Percentiles rank a stretch among this genome's conserved stretches.
These are phyloP conservation scores for Penicillium tannophilum DNA, from an alignment of 495 filamentous ascomycete genomes.

Conservation along the genomic window DNA sequence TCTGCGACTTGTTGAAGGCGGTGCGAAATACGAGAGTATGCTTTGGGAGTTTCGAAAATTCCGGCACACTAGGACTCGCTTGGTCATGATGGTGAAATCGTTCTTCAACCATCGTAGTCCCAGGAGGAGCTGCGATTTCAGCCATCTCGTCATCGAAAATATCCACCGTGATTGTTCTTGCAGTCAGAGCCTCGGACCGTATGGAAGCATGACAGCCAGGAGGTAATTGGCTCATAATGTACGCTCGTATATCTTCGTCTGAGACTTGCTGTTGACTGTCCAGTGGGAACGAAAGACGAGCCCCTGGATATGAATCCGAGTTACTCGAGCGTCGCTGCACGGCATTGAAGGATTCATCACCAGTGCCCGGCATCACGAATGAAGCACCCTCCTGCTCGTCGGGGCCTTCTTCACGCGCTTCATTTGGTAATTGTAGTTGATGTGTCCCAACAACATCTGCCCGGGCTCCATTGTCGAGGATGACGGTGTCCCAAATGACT, in stretches of 20 bases:
- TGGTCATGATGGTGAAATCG: slow-evolving; percentile 44
- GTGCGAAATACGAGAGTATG: slow-evolving; percentile 51
- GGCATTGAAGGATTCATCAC: slow-evolving; percentile 48
- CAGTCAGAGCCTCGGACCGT: slow-evolving; percentile 62
- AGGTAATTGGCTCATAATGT: slow-evolving; percentile 51
- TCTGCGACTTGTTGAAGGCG: slow-evolving; percentile 46
- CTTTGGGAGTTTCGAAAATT: slow-evolving; percentile 29
- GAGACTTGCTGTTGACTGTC: slow-evolving; percentile 39
- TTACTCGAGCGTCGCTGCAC: slow-evolving; percentile 44
- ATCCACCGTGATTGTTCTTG: slow-evolving; percentile 72
- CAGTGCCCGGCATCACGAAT: slow-evolving; percentile 41
- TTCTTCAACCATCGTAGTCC: slow-evolving; percentile 67
- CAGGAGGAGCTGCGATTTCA: slow-evolving; percentile 63
- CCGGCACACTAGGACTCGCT: slow-evolving; percentile 18
- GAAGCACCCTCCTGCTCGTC: slow-evolving; percentile 32
- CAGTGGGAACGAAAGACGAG: slow-evolving; percentile 34
- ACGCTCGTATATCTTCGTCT: slow-evolving; percentile 47
- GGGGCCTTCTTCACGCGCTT: slow-evolving; percentile 17
- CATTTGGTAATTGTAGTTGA: slow-evolving; percentile 30
- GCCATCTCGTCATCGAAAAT: slow-evolving; percentile 62
- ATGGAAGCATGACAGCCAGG: slow-evolving; percentile 59
- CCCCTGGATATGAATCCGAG: slow-evolving; percentile 20
- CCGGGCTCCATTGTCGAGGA: slow-evolving; percentile 62
- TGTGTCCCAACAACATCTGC: slow-evolving; percentile 58
- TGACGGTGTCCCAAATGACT: slow-evolving; percentile 78